Percentiles rank a stretch among this genome's conserved stretches.
phyloP scores from a whole-genome alignment of 495 filamentous ascomycete genomes.

The Rostrohypoxylon terebratum region DNA sequence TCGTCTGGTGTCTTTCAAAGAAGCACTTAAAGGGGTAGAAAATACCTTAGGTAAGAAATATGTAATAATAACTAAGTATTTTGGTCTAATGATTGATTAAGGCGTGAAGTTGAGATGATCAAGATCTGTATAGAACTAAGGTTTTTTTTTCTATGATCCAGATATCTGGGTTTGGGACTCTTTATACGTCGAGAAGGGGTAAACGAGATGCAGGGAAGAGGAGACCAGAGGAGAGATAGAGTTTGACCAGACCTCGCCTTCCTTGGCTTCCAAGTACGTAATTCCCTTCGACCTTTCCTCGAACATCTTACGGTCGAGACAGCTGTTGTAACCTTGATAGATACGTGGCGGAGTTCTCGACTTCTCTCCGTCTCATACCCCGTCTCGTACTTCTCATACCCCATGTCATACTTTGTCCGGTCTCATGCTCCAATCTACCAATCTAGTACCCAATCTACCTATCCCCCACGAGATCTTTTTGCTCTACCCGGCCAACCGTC shows the following conservation, averaged over 20 bases:
- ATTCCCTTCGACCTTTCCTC: slow-evolving; percentile 34
- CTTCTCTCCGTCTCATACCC: slow-evolving; percentile 13
- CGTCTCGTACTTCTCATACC: slow-evolving; percentile 9
- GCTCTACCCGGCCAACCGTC: neutral
- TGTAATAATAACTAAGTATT: slow-evolving; percentile 3
- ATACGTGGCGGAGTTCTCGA: slow-evolving; percentile 1
- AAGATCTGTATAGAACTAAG: slow-evolving; percentile 24
- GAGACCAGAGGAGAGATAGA: slow-evolving; percentile 17
- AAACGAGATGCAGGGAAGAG: neutral
- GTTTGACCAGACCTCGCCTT: slow-evolving; percentile 28
- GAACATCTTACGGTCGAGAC: slow-evolving; percentile 14
- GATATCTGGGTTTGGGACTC: slow-evolving; percentile 21
- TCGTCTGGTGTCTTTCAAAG: neutral
- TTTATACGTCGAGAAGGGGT: slow-evolving; percentile 35
- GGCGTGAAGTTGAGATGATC: slow-evolving; percentile 14
- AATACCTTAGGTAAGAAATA: slow-evolving; percentile 10
- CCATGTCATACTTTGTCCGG: no score
- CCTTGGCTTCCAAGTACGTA: slow-evolving; percentile 35
- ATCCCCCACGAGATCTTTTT: slow-evolving; percentile 3
- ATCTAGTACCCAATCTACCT: neutral
- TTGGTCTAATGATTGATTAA: neutral
- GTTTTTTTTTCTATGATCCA: neutral
- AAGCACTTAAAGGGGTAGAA: neutral
- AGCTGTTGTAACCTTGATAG: slow-evolving; percentile 16
- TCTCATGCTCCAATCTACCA: neutral